phyloP scores from a whole-genome alignment of 129 eudicot genomes.

The Artemisia argyi region DNA sequence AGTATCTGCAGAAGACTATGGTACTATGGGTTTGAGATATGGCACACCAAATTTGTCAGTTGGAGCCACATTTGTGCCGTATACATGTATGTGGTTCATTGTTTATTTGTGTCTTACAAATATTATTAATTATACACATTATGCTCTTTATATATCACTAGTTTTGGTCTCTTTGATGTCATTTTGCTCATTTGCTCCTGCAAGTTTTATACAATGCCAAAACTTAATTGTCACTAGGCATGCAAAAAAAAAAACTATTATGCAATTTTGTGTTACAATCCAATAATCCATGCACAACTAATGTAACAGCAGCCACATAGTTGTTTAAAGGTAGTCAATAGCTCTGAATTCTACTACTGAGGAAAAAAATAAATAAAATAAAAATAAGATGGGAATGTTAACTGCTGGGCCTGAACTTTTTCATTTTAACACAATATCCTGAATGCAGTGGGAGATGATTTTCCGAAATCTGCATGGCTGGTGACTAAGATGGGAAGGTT shows the following conservation, averaged over 20 bases:
- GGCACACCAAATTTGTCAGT: slow-evolving; percentile 74
- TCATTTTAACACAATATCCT: slow-evolving; percentile 6
- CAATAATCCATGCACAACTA: background rate
- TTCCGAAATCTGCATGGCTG: slow-evolving; percentile 90
- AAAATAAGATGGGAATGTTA: background rate
- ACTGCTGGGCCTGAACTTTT: background rate
- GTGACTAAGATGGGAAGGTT: slow-evolving; percentile 88
- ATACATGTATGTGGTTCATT: slow-evolving; percentile 53
- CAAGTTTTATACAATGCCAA: background rate
- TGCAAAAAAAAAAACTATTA: background rate
- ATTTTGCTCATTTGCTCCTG: slow-evolving; percentile 9
- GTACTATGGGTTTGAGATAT: slow-evolving; percentile 91
- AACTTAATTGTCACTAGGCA: background rate
- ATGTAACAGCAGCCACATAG: background rate
- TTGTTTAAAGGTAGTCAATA: background rate
- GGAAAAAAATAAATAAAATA: no score
- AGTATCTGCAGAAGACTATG: slow-evolving; percentile 60
- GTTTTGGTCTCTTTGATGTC: slow-evolving; percentile 14
- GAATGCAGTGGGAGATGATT: slow-evolving; percentile 60
- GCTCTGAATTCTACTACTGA: background rate
- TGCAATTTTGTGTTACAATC: background rate
- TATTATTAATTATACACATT: slow-evolving; percentile 10
- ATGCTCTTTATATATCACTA: slow-evolving; percentile 13
- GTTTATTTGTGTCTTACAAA: background rate
- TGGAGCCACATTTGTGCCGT: slow-evolving; percentile 83